Base-by-base conservation (phyloP, 2,329 filamentous ascomycete species). In the Zasmidium citrigriseum region DNA sequence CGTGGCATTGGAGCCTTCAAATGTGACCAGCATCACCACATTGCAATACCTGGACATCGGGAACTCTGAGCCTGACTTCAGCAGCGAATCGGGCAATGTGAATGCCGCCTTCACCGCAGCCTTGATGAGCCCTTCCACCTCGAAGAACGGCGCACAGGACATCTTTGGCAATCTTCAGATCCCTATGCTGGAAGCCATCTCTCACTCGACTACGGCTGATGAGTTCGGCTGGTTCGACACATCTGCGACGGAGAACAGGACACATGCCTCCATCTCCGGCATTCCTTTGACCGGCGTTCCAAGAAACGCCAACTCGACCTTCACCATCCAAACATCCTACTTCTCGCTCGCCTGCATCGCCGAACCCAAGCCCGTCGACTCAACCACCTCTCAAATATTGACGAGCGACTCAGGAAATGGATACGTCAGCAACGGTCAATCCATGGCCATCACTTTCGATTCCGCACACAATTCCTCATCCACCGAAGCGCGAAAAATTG, bases 211-310 rank as follows among this genome's bases (percentile, higher is more conserved):
- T 7, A 18, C 12, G n/a, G 18, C 16, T 14, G 51, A 44, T 45
- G n/a, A n/a, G n/a, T n/a, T n/a, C n/a, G 51, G 51, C 20, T 45
- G 29, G 51, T 54, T 45, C 34, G 14, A 46, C 34, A n/a, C n/a
- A 22, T 20, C 20, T 4, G 21, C n/a, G 29, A 12, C 29, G 14
- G 16, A 24, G n/a, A 44, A 24, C 5, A 22, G 24, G 16, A 21
- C 25, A 22, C 27, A 46, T 23, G 27, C 29, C n/a, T 44, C 48
- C 4, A 22, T 51, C 14, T 4, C 21, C 21, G 48, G 48, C 12
- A 34, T 51, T 4, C 48, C 48, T 4, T 27, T 51, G 9, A 18
- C 7, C 9, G 44, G 44, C n/a, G n/a, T 18, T 10, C 16, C 7
- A 9, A 7, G 16, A 7, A 20, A 46, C 21, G 7, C n/a, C n/a